A percentile compares a stretch with the other conserved stretches of the same genome.
phyloP scores from a whole-genome alignment of 768 basidiomycete species.

The Boletus coccyginus region DNA sequence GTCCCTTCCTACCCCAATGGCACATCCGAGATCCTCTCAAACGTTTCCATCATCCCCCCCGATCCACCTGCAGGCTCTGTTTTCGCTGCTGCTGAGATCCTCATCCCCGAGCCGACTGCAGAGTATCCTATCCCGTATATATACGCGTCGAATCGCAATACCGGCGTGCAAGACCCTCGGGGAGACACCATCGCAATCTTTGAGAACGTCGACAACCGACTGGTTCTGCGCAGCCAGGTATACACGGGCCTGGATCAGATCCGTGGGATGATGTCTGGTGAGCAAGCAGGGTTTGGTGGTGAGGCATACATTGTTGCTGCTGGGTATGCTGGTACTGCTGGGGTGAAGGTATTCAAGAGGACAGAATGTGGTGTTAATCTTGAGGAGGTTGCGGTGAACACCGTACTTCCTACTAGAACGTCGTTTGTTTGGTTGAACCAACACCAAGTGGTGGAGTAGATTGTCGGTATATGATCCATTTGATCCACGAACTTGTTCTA shows the following conservation, averaged over 20 bases:
- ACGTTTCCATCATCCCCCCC: constrained; percentile 46
- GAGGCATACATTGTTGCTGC: constrained; percentile 56
- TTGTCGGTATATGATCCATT: not conserved
- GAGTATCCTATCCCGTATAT: constrained; percentile 53
- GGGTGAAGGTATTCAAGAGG: constrained; percentile 56
- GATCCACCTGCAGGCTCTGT: constrained; percentile 36
- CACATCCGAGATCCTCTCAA: constrained; percentile 49
- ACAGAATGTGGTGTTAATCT: constrained; percentile 52
- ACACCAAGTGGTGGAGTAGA: not conserved
- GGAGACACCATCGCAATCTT: constrained; percentile 68
- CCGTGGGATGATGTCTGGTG: constrained; percentile 62
- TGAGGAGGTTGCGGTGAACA: constrained; percentile 50
- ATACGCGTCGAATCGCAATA: constrained; percentile 69
- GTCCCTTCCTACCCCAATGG: constrained; percentile 46
- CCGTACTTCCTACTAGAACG: constrained; percentile 48
- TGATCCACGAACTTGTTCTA: not conserved
- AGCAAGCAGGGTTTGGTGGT: constrained; percentile 37
- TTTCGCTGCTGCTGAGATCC: constrained; percentile 60
- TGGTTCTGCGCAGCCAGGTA: constrained; percentile 50
- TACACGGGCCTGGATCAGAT: constrained; percentile 64
- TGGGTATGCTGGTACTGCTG: constrained; percentile 50
- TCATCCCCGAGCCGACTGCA: constrained; percentile 48
- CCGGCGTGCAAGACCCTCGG: constrained; percentile 45
- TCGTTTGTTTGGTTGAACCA: constrained; percentile 44
- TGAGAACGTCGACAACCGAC: constrained; percentile 37